Base-by-base conservation (phyloP, 2,329 filamentous ascomycete species). In the Arthroderma sp. region DNA sequence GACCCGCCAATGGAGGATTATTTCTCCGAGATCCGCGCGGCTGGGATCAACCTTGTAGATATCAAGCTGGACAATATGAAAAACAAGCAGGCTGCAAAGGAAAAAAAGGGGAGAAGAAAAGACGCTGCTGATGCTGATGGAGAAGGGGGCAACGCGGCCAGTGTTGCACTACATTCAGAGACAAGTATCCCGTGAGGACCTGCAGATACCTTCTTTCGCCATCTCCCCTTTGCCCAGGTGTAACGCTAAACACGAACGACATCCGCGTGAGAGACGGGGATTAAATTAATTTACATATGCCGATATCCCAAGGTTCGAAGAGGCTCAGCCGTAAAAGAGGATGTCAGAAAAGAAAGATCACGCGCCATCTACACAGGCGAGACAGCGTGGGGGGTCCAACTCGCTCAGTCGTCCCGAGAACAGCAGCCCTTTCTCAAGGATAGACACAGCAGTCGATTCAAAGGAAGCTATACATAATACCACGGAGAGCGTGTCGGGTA, bases 391-490 rank as follows among this genome's bases (percentile, higher is more conserved):
- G 19, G 37, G 44, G 5, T 44, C 25, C 23, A 54, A n/a, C 21
- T 44, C 33, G 21, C 17, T 31, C 41, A 43, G 37, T 13, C 43
- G 33, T 35, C 35, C 33, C n/a, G 31, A 19, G 21, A 47, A 47
- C 25, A 23, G 56, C 35, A 56, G 38, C 60, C 58, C 43, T 5
- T 66, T 55, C 60, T 65, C 51, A 59, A 61, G 43, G 39, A 63
- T 64, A 41, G 58, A 66, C 55, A 68, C 61, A 52, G 68, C 68
- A 15, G 62, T 68, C 7, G 65, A 61, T 19, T 25, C 47, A 13
- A n/a, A 9, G 9, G 47, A 51, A 33, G 47, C 23, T 31, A n/a
- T 33, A 25, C 25, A 51, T 8, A 13, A 8, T 28, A 19, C 7
- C 2, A 13, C 15, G 23, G 25, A 51, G 23, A 25, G 19, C n/a